Evolutionary conservation across 768 basidiomycete genomes (phyloP).

Genomic region (Lactarius quietus): DNA sequence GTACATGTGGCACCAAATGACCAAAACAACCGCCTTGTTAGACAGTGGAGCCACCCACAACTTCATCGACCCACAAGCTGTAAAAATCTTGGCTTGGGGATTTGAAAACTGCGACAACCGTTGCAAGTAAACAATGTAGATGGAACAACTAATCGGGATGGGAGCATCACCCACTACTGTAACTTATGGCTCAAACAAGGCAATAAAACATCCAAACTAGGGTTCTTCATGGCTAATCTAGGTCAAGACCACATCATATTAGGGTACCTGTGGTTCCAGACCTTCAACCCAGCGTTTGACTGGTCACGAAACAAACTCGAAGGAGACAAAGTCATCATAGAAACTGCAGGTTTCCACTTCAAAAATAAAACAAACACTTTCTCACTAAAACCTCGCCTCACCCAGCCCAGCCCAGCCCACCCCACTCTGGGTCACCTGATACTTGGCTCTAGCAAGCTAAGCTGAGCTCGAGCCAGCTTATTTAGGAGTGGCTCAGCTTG

Average conservation of each 20-base stretch:
- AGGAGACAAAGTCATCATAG: not conserved
- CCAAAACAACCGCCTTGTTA: no score
- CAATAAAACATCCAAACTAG: not conserved
- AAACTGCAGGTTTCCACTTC: not conserved
- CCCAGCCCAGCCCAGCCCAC: no score
- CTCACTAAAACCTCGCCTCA: no score
- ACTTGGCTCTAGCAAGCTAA: no score
- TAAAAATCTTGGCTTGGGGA: not conserved
- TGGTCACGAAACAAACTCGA: not conserved
- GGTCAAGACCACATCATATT: no score
- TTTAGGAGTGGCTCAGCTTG: no score
- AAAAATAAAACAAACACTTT: no score
- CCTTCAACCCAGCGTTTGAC: not conserved
- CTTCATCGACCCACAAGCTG: not conserved
- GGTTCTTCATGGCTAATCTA: not conserved
- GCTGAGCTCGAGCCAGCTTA: no score
- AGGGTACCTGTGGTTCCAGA: no score
- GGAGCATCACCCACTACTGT: not conserved
- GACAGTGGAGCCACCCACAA: not conserved
- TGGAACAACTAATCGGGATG: not conserved
- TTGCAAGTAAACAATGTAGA: not conserved
- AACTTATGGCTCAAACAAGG: not conserved
- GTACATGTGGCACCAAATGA: no score
- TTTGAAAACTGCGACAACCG: not conserved
- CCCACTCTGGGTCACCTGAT: no score